Conservation (phyloP, 2,329 filamentous ascomycete genomes). For the Ascosphaera apis region DNA sequence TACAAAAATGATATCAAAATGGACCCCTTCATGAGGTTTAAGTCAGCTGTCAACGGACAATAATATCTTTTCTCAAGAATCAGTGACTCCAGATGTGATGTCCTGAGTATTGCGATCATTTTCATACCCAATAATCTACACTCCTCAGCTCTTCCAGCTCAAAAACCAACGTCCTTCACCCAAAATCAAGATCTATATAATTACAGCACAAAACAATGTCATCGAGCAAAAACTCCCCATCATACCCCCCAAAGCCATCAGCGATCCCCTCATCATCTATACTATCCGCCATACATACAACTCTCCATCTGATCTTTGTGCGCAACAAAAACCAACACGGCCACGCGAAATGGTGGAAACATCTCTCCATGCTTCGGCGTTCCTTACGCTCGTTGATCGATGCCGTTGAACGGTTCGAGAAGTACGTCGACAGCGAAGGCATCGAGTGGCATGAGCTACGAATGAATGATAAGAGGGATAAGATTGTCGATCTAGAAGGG, state of each 20-base stretch:
- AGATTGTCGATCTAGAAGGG: slow-evolving; percentile 20
- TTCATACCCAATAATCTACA: too few species aligned
- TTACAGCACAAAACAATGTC: too few species aligned
- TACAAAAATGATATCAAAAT: too few species aligned
- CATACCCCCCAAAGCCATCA: slow-evolving; percentile 1
- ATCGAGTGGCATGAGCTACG: slow-evolving; percentile 10
- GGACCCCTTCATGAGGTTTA: too few species aligned
- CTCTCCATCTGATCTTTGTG: slow-evolving; percentile 48
- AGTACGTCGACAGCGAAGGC: slow-evolving; percentile 14
- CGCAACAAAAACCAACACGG: slow-evolving; percentile 87
- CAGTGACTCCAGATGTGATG: too few species aligned
- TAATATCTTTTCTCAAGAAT: too few species aligned
- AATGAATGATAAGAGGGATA: slow-evolving; percentile 13
- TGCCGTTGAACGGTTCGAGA: slow-evolving; percentile 21
- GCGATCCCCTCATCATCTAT: slow-evolving; percentile 10
- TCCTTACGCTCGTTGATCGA: slow-evolving; percentile 32
- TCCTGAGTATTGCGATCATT: too few species aligned
- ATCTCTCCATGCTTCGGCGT: slow-evolving; percentile 48
- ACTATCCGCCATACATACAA: slow-evolving; percentile 15
- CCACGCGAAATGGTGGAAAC: slow-evolving; percentile 57
- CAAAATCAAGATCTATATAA: too few species aligned
- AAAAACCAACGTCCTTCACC: too few species aligned
- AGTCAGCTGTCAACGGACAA: too few species aligned
- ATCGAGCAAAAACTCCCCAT: too few species aligned
- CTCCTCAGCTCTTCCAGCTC: too few species aligned